Base-by-base conservation (phyloP, 176 grass and related monocot species). In the Canna indica region DNA sequence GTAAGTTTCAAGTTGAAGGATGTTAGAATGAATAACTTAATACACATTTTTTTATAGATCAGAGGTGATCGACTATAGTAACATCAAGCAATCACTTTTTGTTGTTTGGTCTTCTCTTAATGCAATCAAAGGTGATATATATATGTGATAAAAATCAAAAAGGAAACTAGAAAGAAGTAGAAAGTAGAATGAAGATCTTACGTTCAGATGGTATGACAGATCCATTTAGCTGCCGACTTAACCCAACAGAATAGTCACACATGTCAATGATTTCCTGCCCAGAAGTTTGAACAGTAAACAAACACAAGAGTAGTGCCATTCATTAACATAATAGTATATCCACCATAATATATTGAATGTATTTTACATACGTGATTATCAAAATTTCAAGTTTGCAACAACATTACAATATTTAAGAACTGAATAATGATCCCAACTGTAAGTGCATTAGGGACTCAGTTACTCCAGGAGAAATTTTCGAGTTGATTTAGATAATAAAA, bases 191-290 rank as follows among this genome's bases (percentile, higher is more conserved):
- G 28, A 54, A 47, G 18, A 70, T 67, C 86, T 90, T 77, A 93
- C 94, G 94, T 76, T 93, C 94, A 74, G 94, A 99, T 77, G 94
- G 94, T 81, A 90, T 93, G 78, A 99, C 87, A 65, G 86, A 99
- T 80, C 89, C 94, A 80, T 90, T 99, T 66, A 99, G 69, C 76
- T 99, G 94, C 31, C 94, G 94, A 77, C 94, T 93, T 75, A 99
- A 73, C 69, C 94, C 94, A 83, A 99, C 94, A 80, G 94, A 89
- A 93, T 93, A 99, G 70, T 99, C 94, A 71, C 94, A 99, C 94
- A 99, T 99, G 78, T 99, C 94, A 75, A 99, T 99, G 59, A 99
- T 90, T 99, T 99, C 94, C 94, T 99, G 76, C 63, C 81, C 13
- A 83, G 53, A 75, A 62, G 59, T 64, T 67, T 5, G 31, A 66